Percentiles rank a stretch among this genome's conserved stretches.
Conservation (phyloP, 768 basidiomycete genomes). For the Tulasnella sp. region DNA sequence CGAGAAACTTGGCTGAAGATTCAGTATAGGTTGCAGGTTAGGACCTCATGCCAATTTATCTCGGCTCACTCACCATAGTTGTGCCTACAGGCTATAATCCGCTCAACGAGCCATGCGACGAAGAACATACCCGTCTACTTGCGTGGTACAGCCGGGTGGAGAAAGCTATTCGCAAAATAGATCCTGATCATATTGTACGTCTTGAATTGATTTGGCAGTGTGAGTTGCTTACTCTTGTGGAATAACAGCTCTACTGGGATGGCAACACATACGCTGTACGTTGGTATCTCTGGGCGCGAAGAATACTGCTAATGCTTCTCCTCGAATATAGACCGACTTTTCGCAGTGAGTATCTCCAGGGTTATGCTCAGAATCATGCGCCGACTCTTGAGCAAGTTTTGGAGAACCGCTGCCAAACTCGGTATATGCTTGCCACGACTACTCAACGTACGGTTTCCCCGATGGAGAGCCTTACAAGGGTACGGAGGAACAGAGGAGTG, state of each 20-base stretch:
- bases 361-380: too few species aligned
- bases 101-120: conserved; percentile 75
- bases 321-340: conserved; percentile 48
- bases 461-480: conserved; percentile 28
- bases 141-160: conserved; percentile 61
- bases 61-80: not conserved
- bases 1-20: not conserved
- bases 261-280: conserved; percentile 67
- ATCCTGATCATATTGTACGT: conserved; percentile 48
- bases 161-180: conserved; percentile 59
- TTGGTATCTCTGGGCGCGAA: not conserved
- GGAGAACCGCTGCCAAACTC: conserved; percentile 29
- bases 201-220: not conserved
- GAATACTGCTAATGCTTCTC: conserved; percentile 27
- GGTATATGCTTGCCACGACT: conserved; percentile 35
- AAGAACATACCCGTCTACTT: conserved; percentile 54
- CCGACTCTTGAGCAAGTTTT: not conserved
- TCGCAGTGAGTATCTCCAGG: conserved; percentile 39
- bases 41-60: not conserved
- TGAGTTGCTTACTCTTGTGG: not conserved
- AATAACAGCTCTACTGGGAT: conserved; percentile 55
- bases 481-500: conserved; percentile 22
- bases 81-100: conserved; percentile 55
- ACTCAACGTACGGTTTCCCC: conserved; percentile 32
- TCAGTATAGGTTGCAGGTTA: conserved; percentile 57